Evolutionary conservation across 2,329 filamentous ascomycete genomes (phyloP), one percentile per base, ranked within the genome.

Genomic region (Colletotrichum noveboracense): DNA sequence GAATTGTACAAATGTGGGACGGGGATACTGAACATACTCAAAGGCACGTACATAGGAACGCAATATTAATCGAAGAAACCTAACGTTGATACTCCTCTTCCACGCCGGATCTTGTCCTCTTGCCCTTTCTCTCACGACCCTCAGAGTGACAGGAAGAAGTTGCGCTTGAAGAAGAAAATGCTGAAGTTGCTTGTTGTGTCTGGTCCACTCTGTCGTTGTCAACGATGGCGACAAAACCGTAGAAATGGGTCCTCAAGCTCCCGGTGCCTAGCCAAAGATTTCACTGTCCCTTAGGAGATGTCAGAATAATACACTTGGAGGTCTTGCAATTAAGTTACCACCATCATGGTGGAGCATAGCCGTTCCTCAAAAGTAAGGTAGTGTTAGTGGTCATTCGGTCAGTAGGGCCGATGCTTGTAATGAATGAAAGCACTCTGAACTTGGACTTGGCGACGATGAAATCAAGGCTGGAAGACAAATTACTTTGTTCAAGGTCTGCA

Each of bases 401-500:
- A 24, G 24, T 43, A 43, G 3, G 38, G 18, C 38, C 10, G 5
- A n/a, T 43, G 16, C 18, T 10, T n/a, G 18, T 43, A 36, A 36
- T 2, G 14, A n/a, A 9, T 10, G 18, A n/a, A 43, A n/a, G 6
- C 8, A 18, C 38, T 43, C 8, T 9, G 18, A 43, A 18, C 8
- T 43, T n/a, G 38, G 4, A n/a, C 0, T 6, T 43, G 38, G 18
- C 9, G 38, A 10, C 16, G 9, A 43, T 9, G 1, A 1, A n/a
- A 2, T 18, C 0, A n/a, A n/a, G 16, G 0, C 18, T n/a, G 5
- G 18, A n/a, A 43, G 38, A n/a, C 5, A 43, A 18, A 10, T 1
- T 10, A 0, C 8, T 43, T n/a, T 43, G 16, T 38, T 38, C 16
- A 8, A 38, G 16, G 36, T 18, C 18, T 43, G 18, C 38, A 43